phyloP scores from a whole-genome alignment of 2,329 filamentous ascomycete species.

The Sporothrix pallida region DNA sequence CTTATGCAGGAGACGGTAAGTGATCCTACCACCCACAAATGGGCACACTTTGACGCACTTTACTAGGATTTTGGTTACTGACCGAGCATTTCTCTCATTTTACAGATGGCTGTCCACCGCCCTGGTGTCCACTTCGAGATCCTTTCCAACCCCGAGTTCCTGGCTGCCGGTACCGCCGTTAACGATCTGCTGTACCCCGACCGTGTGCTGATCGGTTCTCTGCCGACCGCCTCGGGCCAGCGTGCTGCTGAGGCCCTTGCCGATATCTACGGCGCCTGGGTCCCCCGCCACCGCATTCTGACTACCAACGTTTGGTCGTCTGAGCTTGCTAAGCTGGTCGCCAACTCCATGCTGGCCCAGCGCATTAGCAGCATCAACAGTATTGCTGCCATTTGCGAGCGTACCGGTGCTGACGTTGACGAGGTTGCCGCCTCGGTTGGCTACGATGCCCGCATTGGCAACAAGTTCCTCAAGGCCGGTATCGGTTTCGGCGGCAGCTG shows the following conservation, averaged over 20 bases:
- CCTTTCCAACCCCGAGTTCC: conserved; percentile 80
- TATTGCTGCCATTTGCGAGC: conserved; percentile 79
- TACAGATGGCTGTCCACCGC: conserved; percentile 61
- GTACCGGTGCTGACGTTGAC: conserved; percentile 74
- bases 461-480: conserved; percentile 74
- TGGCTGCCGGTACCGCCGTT: conserved; percentile 78
- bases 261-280: conserved; percentile 73
- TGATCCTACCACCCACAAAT: not conserved
- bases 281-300: conserved; percentile 69
- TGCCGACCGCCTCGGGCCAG: conserved; percentile 63
- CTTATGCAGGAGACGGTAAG: conserved; percentile 70
- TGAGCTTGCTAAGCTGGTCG: conserved; percentile 77
- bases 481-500: conserved; percentile 82
- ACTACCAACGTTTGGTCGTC: conserved; percentile 78
- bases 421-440: conserved; percentile 73
- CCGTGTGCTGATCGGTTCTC: conserved; percentile 75
- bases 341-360: conserved; percentile 81
- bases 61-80: not conserved
- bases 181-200: conserved; percentile 73
- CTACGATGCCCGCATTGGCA: conserved; percentile 72
- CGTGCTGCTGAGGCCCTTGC: conserved; percentile 68
- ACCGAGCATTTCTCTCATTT: not conserved
- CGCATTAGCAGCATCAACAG: conserved; percentile 82
- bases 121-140: conserved; percentile 73
- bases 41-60: not conserved